A percentile compares a stretch with the other conserved stretches of the same genome.
Conservation (phyloP, 352 stramenopile genomes). For the Pythium aphanidermatum region DNA sequence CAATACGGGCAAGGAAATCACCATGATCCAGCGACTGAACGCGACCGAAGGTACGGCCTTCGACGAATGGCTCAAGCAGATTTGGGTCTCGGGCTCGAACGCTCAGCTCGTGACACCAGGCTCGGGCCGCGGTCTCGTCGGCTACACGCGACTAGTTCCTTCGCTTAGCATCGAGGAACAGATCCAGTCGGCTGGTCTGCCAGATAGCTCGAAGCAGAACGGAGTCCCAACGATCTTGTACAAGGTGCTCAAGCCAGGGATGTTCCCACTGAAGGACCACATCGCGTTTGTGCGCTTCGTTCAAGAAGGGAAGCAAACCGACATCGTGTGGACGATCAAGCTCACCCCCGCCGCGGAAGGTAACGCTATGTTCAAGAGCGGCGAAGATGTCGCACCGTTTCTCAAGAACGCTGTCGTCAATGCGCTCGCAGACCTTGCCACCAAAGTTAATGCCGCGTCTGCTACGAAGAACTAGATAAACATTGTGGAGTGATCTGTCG, state of each 20-base stretch:
- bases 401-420: slow-evolving; percentile 4
- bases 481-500: too few relatives aligned
- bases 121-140: slow-evolving; percentile 8
- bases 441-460: too few relatives aligned
- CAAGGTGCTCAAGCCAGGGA: slow-evolving; percentile 5
- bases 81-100: slow-evolving; percentile 5
- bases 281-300: slow-evolving; percentile 13
- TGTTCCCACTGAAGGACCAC: slow-evolving; percentile 4
- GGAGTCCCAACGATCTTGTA: slow-evolving; percentile 10
- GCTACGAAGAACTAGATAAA: too few relatives aligned
- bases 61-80: slow-evolving; percentile 8
- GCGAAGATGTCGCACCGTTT: not conserved
- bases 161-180: slow-evolving; percentile 4
- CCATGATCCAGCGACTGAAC: slow-evolving; percentile 1
- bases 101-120: slow-evolving; percentile 2
- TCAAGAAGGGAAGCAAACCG: slow-evolving; percentile 3
- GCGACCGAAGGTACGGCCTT: not conserved
- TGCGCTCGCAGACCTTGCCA: slow-evolving; percentile 4
- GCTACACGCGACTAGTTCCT: slow-evolving; percentile 6
- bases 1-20: not conserved
- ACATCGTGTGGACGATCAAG: slow-evolving; percentile 18
- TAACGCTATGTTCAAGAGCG: not conserved
- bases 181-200: slow-evolving; percentile 12
- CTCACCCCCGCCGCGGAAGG: not conserved
- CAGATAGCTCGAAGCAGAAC: not conserved